These are phyloP conservation scores for Boletus insuetus DNA, from an alignment of 768 basidiomycete genomes.

Conservation along the genomic window DNA sequence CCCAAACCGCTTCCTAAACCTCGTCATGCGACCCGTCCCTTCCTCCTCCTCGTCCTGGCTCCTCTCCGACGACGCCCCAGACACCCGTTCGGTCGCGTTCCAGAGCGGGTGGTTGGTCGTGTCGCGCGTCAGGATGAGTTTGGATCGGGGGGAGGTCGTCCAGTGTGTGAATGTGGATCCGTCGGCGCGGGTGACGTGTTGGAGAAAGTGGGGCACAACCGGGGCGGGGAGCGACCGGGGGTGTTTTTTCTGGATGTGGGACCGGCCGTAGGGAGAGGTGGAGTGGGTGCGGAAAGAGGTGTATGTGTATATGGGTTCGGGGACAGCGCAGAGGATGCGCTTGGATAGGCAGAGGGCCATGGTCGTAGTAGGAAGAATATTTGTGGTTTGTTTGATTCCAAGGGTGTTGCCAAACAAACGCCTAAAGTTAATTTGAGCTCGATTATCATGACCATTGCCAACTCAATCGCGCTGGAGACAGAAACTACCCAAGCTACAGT, in stretches of 20 bases:
- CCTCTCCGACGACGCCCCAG: constrained; percentile 43
- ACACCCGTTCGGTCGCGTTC: constrained; percentile 61
- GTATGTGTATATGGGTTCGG: constrained; percentile 12
- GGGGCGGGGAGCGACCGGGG: constrained; percentile 73
- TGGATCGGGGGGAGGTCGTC: constrained; percentile 82
- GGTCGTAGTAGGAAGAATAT: not conserved
- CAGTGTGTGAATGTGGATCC: constrained; percentile 86
- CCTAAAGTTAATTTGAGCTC: too few species aligned
- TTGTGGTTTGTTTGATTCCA: constrained; percentile 15
- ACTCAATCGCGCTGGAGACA: too few species aligned
- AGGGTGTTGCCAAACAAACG: constrained; percentile 24
- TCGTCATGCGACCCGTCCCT: constrained; percentile 72
- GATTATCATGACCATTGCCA: too few species aligned
- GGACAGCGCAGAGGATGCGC: constrained; percentile 1
- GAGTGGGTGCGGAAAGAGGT: constrained; percentile 45
- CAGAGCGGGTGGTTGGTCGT: constrained; percentile 87
- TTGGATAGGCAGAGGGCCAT: constrained; percentile 19
- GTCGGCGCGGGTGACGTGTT: constrained; percentile 82
- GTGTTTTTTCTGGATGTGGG: constrained; percentile 78
- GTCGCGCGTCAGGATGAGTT: constrained; percentile 78
- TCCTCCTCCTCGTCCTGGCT: constrained; percentile 64
- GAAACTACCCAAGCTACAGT: too few species aligned
- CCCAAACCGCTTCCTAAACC: constrained; percentile 75
- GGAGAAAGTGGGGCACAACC: constrained; percentile 81
- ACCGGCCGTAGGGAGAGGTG: constrained; percentile 76